Base-by-base conservation (phyloP, 2,329 filamentous ascomycete genomes). In the Fusarium sp. region DNA sequence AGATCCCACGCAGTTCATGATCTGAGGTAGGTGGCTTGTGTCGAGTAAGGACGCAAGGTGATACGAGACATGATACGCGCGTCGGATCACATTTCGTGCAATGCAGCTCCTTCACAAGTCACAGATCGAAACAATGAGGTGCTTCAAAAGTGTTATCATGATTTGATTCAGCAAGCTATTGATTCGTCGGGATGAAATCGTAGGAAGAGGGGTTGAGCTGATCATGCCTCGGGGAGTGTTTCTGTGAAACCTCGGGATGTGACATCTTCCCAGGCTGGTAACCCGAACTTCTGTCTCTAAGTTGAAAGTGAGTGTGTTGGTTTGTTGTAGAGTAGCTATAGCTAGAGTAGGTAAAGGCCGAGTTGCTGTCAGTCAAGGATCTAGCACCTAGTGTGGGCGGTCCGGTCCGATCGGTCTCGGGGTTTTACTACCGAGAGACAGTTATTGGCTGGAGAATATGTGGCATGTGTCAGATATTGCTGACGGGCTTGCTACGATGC, bases 391-490 rank as follows among this genome's bases (percentile, higher is more conserved):
- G 44, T 53, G 53, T 53, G 47, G 26, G 40, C 62, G 62, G 62
- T 58, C 62, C 58, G 62, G 64, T 65, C 62, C 62, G 58, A 34
- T 24, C 10, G 19, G 59, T 28, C 31, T 53, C 35, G 31, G 53
- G 38, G 43, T n/a, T 7, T 6, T 6, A 26, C 54, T 54, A 36
- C 42, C 24, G 8, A 8, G 7, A 6, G n/a, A 6, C 3, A 22
- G 48, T 22, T 15, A 65, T 53, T 63, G 61, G 62, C 4, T 31
- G 22, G 24, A 11, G 13, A 22, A 7, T 6, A 60, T 56, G 58
- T 58, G 29, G 28, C 22, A 32, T 58, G 60, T 58, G 53, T 63
- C 47, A 46, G 25, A 44, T 29, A 54, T 34, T 48, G 49, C 62
- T 65, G 58, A 66, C 49, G 24, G 63, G 58, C 48, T 29, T 39